A percentile compares a stretch with the other conserved stretches of the same genome.
These are phyloP conservation scores for Tylopilus sp. DNA, from an alignment of 1,284 basidiomycete genomes.

Conservation along the genomic window DNA sequence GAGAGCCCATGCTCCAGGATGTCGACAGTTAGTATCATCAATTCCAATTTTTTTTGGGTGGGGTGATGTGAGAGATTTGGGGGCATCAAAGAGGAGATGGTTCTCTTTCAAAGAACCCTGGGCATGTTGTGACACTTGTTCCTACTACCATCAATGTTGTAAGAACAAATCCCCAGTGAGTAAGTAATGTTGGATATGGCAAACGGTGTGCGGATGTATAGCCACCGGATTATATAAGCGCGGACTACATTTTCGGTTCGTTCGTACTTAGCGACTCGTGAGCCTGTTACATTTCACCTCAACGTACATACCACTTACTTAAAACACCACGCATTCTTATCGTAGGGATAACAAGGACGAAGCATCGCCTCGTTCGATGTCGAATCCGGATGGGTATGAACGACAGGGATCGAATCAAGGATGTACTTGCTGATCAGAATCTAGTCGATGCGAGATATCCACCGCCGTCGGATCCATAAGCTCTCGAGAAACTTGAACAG, in stretches of 20 bases:
- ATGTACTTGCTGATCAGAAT: slow-evolving; percentile 41
- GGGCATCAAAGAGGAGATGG: no score
- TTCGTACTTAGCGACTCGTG: slow-evolving; percentile 61
- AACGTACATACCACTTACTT: background rate
- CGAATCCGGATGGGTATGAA: slow-evolving; percentile 55
- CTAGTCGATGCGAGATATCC: no score
- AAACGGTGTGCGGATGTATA: no score
- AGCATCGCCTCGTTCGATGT: slow-evolving; percentile 68
- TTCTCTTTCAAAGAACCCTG: slow-evolving; percentile 51
- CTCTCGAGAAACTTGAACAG: slow-evolving; percentile 29
- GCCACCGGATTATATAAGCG: no score
- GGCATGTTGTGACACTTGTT: slow-evolving; percentile 86
- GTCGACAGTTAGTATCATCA: no score
- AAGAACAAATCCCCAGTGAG: no score
- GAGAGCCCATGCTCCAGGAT: background rate
- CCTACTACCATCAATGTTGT: no score
- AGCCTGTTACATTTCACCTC: slow-evolving; percentile 28
- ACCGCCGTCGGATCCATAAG: slow-evolving; percentile 65
- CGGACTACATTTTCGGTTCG: no score
- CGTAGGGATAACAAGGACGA: slow-evolving; percentile 77
- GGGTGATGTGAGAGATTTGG: no score
- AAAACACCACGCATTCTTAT: no score
- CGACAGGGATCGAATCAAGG: slow-evolving; percentile 59
- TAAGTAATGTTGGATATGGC: no score
- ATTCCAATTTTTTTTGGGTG: no score